These are phyloP conservation scores for Ophiosphaerella narmari DNA, from an alignment of 2,329 filamentous ascomycete species.

Conservation along the genomic window DNA sequence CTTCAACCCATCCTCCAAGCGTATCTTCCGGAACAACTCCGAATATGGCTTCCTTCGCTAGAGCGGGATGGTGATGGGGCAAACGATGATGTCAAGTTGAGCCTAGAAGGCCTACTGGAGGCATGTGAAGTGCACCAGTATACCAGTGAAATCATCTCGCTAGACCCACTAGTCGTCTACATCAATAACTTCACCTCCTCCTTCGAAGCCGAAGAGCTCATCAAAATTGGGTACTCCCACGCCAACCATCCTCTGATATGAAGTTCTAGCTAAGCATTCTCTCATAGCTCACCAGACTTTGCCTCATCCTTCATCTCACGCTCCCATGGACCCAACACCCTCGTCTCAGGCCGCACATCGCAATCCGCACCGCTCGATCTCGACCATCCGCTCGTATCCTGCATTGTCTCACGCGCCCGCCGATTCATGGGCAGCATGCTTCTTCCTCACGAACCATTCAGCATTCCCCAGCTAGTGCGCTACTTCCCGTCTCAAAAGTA, in stretches of 20 bases:
- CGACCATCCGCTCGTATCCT: conserved; percentile 23
- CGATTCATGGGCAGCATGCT: conserved; percentile 30
- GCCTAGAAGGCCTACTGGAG: conserved; percentile 6
- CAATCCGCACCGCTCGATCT: conserved; percentile 25
- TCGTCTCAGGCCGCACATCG: conserved; percentile 29
- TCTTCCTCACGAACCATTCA: conserved; percentile 26
- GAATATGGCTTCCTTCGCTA: conserved; percentile 6
- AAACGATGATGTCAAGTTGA: background rate
- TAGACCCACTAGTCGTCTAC: conserved; percentile 31
- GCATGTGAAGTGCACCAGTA: conserved; percentile 26
- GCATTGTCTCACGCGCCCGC: conserved; percentile 28
- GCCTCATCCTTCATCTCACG: conserved; percentile 28
- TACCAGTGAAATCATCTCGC: conserved; percentile 32
- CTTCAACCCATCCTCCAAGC: background rate
- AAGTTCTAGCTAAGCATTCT: conserved; percentile 1
- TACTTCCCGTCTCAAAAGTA: conserved; percentile 28
- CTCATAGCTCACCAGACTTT: conserved; percentile 21
- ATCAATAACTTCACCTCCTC: conserved; percentile 34
- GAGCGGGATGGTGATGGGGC: background rate
- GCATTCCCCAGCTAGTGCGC: conserved; percentile 29
- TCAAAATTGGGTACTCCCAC: conserved; percentile 20
- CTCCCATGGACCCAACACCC: conserved; percentile 13
- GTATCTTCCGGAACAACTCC: conserved; percentile 8
- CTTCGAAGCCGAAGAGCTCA: conserved; percentile 25
- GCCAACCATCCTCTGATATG: background rate